Evolutionary conservation across 2,329 filamentous ascomycete genomes (phyloP).

Genomic region (Aspergillus fijiensis): DNA sequence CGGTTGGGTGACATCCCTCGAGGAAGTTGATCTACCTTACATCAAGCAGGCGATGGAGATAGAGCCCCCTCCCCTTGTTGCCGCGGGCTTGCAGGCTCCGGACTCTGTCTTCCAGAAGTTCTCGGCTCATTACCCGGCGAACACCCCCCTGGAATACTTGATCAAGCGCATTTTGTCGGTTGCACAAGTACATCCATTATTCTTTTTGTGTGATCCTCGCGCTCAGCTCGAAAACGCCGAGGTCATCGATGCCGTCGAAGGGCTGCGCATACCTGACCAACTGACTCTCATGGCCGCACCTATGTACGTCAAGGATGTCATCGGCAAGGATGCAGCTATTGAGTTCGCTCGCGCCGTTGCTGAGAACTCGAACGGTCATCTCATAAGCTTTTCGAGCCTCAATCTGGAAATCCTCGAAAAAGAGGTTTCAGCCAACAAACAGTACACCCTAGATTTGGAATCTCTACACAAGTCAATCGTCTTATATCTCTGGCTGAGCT

Average conservation of each 20-base stretch:
- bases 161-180: conserved; percentile 72
- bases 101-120: conserved; percentile 71
- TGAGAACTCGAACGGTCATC: conserved; percentile 61
- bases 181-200: conserved; percentile 62
- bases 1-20: conserved; percentile 78
- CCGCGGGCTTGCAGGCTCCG: conserved; percentile 74
- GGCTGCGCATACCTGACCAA: conserved; percentile 70
- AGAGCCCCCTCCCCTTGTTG: conserved; percentile 64
- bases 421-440: conserved; percentile 43
- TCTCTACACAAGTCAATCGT: conserved; percentile 77
- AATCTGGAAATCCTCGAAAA: conserved; percentile 72
- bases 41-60: conserved; percentile 63
- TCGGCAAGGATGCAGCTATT: conserved; percentile 50
- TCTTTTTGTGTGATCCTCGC: conserved; percentile 66
- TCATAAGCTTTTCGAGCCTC: conserved; percentile 70
- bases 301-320: conserved; percentile 53
- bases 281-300: conserved; percentile 75
- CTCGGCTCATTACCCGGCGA: conserved; percentile 74
- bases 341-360: conserved; percentile 71
- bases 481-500: conserved; percentile 90
- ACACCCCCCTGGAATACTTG: conserved; percentile 80
- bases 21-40: conserved; percentile 63
- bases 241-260: conserved; percentile 67
- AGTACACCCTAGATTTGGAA: conserved; percentile 70
- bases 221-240: conserved; percentile 69